Evolutionary conservation across 805 yeast species (phyloP).

Genomic region (Clavispora fructus): DNA sequence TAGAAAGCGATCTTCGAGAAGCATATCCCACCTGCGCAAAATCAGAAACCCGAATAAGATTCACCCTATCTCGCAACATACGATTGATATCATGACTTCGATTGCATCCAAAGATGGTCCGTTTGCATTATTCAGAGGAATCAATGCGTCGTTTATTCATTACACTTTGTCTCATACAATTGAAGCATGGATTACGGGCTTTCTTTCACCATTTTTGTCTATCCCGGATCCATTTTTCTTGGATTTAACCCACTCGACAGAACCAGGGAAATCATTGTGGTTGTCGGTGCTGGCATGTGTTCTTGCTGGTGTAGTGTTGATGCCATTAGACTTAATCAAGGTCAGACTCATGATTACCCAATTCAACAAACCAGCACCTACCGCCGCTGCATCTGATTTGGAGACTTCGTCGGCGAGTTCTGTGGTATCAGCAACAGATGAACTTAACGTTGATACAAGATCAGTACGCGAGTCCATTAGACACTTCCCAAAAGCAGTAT

Average conservation of each 20-base stretch:
- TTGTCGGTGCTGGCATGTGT: conserved; percentile 69
- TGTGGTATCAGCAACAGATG: neutral
- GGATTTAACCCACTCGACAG: conserved; percentile 75
- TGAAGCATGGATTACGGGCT: conserved; percentile 90
- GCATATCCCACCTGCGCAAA: neutral
- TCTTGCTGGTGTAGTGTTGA: conserved; percentile 62
- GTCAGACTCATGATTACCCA: conserved; percentile 72
- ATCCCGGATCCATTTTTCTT: conserved; percentile 87
- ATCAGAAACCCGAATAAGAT: conserved; percentile 26
- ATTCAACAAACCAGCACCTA: conserved; percentile 31
- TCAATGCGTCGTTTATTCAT: conserved; percentile 74
- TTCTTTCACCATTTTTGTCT: conserved; percentile 71
- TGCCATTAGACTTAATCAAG: conserved; percentile 79
- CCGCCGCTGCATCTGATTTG: conserved; percentile 1
- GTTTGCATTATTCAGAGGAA: conserved; percentile 65
- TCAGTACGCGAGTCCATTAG: conserved; percentile 68
- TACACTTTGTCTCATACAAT: conserved; percentile 69
- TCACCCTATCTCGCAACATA: conserved; percentile 55
- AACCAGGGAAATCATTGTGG: conserved; percentile 61
- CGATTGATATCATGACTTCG: conserved; percentile 60
- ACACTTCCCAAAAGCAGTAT: conserved; percentile 49
- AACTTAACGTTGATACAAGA: conserved; percentile 33
- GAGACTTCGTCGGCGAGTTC: neutral
- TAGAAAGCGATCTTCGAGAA: neutral
- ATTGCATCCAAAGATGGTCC: conserved; percentile 67